Evolutionary conservation across 176 grass and related monocot species (phyloP), one percentile per base, ranked within the genome.

Genomic region (Poa annua): DNA sequence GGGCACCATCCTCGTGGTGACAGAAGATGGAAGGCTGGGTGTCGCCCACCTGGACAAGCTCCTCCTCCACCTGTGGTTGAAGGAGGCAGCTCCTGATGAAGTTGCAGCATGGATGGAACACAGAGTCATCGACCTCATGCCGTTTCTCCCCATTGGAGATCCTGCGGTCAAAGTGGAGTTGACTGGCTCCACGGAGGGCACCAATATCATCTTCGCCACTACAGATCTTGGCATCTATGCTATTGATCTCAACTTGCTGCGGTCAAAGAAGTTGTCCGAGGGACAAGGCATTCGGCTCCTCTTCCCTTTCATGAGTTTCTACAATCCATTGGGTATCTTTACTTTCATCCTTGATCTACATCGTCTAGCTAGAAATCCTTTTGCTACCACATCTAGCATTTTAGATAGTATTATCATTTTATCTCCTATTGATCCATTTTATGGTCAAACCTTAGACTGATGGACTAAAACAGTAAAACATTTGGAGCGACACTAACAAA

Each of bases 281-380:
- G n/a, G 8, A 0, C 15, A 66, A 26, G 11, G 6, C 24, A 2
- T 62, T 71, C 75, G 17, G 33, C 0, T 0, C 12, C 4, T 65
- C 68, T 36, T 85, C n/a, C 84, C 66, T 32, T 63, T 52, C 76
- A 52, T 63, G 29, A 64, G 29, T 42, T 86, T 86, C 54, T 14
- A 73, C 55, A 80, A 67, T 42, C 62, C 53, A 64, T 12, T 13
- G 11, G 60, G 60, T 63, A 32, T 32, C 6, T 26, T 62, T 21
- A 22, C 24, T 62, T 26, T 62, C 13, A 62, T 62, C 59, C 59
- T 62, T 62, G 24, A 62, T 32, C 8, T 21, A n/a, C 19, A 21
- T 21, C 8, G 20, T 56, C 12, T 63, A 63, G 12, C 25, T 63
- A 32, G 60, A 63, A 1, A 6, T 32, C 1, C 25, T 63, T 32